Conservation (phyloP, 1,284 basidiomycete species). For the Boletus sp. region DNA sequence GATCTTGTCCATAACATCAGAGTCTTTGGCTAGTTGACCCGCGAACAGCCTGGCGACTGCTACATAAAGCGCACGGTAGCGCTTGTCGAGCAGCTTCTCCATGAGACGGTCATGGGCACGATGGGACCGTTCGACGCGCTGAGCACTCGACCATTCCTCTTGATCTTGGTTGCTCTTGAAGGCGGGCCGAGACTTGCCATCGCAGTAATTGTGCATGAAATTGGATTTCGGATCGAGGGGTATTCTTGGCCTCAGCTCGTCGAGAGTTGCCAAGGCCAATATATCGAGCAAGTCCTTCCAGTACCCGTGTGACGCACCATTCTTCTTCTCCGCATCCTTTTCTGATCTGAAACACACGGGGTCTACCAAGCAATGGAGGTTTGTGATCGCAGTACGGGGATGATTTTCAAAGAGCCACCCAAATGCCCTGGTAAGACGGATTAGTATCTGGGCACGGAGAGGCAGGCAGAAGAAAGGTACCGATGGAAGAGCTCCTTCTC, state of each 20-base stretch:
- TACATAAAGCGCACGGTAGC: constrained; percentile 59
- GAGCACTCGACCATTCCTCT: constrained; percentile 30
- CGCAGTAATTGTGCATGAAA: constrained; percentile 35
- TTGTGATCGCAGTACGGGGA: constrained; percentile 58
- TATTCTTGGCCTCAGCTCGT: constrained; percentile 37
- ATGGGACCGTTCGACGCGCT: constrained; percentile 24
- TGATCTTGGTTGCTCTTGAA: constrained; percentile 22
- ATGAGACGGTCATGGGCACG: constrained; percentile 37
- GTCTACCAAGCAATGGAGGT: constrained; percentile 48
- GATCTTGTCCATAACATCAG: constrained; percentile 36
- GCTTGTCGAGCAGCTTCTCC: constrained; percentile 42
- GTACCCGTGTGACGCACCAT: constrained; percentile 48
- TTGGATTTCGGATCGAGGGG: constrained; percentile 9
- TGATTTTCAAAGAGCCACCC: constrained; percentile 64
- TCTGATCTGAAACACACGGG: constrained; percentile 40
- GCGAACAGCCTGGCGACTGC: constrained; percentile 59
- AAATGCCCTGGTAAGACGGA: constrained; percentile 39
- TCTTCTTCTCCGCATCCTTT: constrained; percentile 20
- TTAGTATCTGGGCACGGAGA: neutral
- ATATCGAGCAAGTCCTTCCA: constrained; percentile 70
- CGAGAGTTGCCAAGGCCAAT: constrained; percentile 48
- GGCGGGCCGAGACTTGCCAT: constrained; percentile 4
- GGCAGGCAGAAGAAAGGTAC: constrained; percentile 27
- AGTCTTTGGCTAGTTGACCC: constrained; percentile 47
- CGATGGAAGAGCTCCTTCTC: constrained; percentile 54